Percentiles rank a stretch among this genome's conserved stretches.
Evolutionary conservation across 192 early-diverging fungal species (phyloP).

Genomic region (Phycomyces nitens): DNA sequence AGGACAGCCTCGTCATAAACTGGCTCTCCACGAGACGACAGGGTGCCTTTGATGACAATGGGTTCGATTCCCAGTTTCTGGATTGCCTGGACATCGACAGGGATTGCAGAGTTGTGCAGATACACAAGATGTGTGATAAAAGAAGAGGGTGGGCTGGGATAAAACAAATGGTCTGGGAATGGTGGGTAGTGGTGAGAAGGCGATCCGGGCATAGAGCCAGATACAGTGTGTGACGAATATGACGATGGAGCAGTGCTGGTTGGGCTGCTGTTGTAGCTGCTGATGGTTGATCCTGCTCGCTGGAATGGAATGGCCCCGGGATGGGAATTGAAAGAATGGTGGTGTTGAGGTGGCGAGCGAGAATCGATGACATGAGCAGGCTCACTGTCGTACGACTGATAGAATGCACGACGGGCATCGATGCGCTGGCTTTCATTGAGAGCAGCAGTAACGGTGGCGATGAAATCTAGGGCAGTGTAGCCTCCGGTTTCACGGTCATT

Average conservation of each 20-base stretch:
- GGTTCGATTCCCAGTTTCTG: slow-evolving; percentile 51
- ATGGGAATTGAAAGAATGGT: too few relatives aligned
- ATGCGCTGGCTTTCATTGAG: slow-evolving; percentile 49
- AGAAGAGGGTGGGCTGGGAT: slow-evolving; percentile 29
- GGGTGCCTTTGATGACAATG: slow-evolving; percentile 26
- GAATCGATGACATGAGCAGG: background rate
- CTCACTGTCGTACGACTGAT: slow-evolving; percentile 14
- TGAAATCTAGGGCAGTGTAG: slow-evolving; percentile 71
- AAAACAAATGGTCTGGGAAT: slow-evolving; percentile 34
- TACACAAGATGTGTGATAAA: slow-evolving; percentile 55
- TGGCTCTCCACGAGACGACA: slow-evolving; percentile 8
- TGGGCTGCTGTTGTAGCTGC: background rate
- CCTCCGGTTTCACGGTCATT: slow-evolving; percentile 66
- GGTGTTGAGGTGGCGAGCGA: too few relatives aligned
- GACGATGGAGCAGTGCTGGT: slow-evolving; percentile 12
- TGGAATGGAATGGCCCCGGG: too few relatives aligned
- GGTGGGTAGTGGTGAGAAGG: slow-evolving; percentile 28
- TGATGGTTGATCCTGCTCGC: background rate
- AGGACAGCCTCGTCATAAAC: slow-evolving; percentile 5
- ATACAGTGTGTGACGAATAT: background rate
- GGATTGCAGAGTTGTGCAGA: slow-evolving; percentile 44
- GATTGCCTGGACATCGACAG: slow-evolving; percentile 44
- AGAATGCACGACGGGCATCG: slow-evolving; percentile 36
- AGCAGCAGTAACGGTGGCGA: slow-evolving; percentile 59
- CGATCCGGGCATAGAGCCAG: slow-evolving; percentile 14